These are phyloP conservation scores for Wallacemonas collosoma DNA, from an alignment of 208 protist species.

Conservation along the genomic window DNA sequence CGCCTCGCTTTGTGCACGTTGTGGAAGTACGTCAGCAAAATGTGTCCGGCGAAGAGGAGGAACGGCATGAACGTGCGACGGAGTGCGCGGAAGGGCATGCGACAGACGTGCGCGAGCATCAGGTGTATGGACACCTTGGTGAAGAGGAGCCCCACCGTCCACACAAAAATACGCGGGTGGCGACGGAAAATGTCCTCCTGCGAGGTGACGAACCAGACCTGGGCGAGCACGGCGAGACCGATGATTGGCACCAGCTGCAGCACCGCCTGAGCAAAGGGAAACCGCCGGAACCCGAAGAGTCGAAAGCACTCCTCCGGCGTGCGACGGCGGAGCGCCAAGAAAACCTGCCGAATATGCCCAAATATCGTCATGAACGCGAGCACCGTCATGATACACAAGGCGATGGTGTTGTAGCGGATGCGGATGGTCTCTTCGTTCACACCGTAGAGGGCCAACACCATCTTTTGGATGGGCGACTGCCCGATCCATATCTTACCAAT, in stretches of 20 bases:
- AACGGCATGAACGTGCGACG: conserved; percentile 75
- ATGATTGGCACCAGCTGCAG: conserved; percentile 57
- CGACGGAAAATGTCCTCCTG: conserved; percentile 71
- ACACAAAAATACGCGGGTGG: conserved; percentile 81
- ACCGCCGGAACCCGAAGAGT: conserved; percentile 12
- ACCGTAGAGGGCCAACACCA: conserved; percentile 61
- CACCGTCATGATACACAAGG: conserved; percentile 41
- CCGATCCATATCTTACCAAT: conserved; percentile 37
- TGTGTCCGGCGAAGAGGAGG: conserved; percentile 56
- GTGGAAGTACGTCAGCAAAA: conserved; percentile 52
- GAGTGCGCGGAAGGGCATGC: conserved; percentile 46
- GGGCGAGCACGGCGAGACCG: conserved; percentile 49
- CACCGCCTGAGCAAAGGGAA: conserved; percentile 68
- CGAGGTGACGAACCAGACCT: conserved; percentile 64
- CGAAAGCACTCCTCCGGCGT: conserved; percentile 6
- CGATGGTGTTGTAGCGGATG: conserved; percentile 75
- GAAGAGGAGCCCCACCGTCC: conserved; percentile 81
- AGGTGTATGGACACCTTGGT: conserved; percentile 80
- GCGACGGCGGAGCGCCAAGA: conserved; percentile 38
- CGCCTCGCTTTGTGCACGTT: conserved; percentile 32
- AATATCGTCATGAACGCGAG: conserved; percentile 41
- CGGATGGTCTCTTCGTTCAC: conserved; percentile 31
- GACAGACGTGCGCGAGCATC: conserved; percentile 82
- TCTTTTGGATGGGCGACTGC: conserved; percentile 50
- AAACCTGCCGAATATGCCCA: conserved; percentile 74